These are phyloP conservation scores for Claviceps pazoutovae DNA, from an alignment of 2,329 filamentous ascomycete species.

Conservation along the genomic window DNA sequence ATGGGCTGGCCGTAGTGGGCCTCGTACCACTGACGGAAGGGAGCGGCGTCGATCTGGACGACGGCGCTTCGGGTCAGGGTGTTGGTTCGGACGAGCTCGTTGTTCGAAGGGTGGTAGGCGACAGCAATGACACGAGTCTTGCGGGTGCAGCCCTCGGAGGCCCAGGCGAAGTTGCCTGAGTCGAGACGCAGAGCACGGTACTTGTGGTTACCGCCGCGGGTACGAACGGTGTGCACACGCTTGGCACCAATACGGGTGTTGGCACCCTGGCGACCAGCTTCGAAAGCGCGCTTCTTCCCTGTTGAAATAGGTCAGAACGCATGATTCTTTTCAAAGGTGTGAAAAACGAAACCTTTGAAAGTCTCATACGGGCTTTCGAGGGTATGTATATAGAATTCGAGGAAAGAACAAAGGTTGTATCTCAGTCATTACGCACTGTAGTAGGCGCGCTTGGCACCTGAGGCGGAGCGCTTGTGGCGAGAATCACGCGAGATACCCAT, in stretches of 20 bases:
- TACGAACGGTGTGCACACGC: conserved; percentile 93
- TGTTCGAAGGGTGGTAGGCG: conserved; percentile 99
- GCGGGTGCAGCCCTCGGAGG: conserved; percentile 92
- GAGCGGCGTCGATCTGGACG: conserved; percentile 95
- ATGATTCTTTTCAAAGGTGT: conserved; percentile 27
- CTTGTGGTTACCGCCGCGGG: conserved; percentile 97
- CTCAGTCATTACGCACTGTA: conserved; percentile 52
- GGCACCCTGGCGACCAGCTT: conserved; percentile 97
- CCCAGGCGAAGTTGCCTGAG: conserved; percentile 98
- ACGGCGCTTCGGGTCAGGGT: conserved; percentile 98
- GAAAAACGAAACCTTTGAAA: conserved; percentile 1
- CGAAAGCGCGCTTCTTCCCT: conserved; percentile 97
- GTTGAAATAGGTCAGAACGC: conserved; percentile 62
- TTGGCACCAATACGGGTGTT: conserved; percentile 98
- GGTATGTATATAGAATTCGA: conserved; percentile 5
- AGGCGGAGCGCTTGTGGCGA: conserved; percentile 98
- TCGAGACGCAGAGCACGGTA: conserved; percentile 98
- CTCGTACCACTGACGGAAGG: conserved; percentile 99
- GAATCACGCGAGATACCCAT: conserved; percentile 99
- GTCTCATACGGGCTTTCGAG: conserved; percentile 53
- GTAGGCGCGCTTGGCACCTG: conserved; percentile 93
- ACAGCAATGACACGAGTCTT: conserved; percentile 99
- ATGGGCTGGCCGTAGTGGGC: conserved; percentile 91
- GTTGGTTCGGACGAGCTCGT: conserved; percentile 99
- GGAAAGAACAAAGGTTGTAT: conserved; percentile 5